These are phyloP conservation scores for Heliocybe sulcata DNA, from an alignment of 1,284 basidiomycete species.

Conservation along the genomic window DNA sequence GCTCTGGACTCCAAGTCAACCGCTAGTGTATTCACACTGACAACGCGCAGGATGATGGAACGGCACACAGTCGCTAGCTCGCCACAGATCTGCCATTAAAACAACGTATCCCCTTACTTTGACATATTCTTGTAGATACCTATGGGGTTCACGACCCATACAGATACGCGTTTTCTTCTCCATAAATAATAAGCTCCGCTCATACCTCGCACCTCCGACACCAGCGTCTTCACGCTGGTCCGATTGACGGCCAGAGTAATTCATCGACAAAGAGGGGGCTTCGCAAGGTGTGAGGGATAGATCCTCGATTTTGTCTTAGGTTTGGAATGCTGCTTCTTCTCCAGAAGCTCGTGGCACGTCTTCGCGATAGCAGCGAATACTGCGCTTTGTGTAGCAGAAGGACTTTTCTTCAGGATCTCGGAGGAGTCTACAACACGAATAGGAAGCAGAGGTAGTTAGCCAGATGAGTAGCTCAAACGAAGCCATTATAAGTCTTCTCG, in stretches of 20 bases:
- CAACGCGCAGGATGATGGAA: too few species aligned
- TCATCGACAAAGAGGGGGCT: slow-evolving; percentile 70
- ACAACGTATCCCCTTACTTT: too few species aligned
- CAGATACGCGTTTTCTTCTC: slow-evolving; percentile 32
- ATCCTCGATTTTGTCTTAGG: slow-evolving; percentile 28
- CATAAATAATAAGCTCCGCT: slow-evolving; percentile 20
- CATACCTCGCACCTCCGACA: slow-evolving; percentile 39
- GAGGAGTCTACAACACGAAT: slow-evolving; percentile 36
- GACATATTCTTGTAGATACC: slow-evolving; percentile 33
- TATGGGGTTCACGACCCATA: slow-evolving; percentile 73
- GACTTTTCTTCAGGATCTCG: not conserved
- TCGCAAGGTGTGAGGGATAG: slow-evolving; percentile 62
- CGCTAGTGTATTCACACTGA: too few species aligned
- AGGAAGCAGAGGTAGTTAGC: slow-evolving; percentile 48
- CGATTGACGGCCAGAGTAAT: slow-evolving; percentile 79
- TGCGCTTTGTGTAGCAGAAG: not conserved
- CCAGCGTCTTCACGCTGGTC: slow-evolving; percentile 66
- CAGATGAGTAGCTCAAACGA: slow-evolving; percentile 47
- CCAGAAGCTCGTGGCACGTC: not conserved
- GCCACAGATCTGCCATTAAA: too few species aligned
- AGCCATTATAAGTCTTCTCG: slow-evolving; percentile 47
- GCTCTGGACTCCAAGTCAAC: too few species aligned
- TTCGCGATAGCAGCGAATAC: slow-evolving; percentile 4
- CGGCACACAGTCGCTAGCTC: too few species aligned
- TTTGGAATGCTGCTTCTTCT: not conserved